phyloP scores from a whole-genome alignment of 768 basidiomycete genomes.

The Lentinus tigrinus region DNA sequence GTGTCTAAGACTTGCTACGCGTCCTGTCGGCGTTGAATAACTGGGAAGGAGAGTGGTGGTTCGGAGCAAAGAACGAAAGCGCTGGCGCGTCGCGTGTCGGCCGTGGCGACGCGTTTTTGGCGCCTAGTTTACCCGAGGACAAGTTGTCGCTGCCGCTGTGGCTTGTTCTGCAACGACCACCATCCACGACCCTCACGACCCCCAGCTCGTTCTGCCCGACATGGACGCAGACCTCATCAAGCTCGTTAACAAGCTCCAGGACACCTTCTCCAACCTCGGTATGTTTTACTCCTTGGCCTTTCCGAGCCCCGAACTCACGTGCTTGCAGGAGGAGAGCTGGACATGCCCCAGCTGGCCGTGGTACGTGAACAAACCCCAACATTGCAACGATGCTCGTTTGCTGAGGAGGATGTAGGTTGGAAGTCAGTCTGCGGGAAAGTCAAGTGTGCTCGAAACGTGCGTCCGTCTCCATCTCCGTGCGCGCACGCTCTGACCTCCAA shows the following conservation, averaged over 20 bases:
- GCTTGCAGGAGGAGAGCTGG: conserved; percentile 75
- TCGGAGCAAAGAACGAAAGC: background rate
- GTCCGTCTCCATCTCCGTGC: conserved; percentile 29
- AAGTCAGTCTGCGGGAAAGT: conserved; percentile 96
- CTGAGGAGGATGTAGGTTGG: conserved; percentile 62
- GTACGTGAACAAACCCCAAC: conserved; percentile 46
- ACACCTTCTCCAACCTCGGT: conserved; percentile 89
- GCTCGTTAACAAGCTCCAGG: conserved; percentile 93
- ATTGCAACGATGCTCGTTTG: background rate
- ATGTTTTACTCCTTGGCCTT: conserved; percentile 31
- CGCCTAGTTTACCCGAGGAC: background rate
- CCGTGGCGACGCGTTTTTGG: conserved; percentile 21
- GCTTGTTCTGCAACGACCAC: conserved; percentile 1
- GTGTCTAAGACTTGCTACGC: background rate
- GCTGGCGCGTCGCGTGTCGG: conserved; percentile 14
- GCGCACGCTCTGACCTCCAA: no score
- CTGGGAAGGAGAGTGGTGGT: background rate
- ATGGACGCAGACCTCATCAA: conserved; percentile 97
- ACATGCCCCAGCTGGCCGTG: conserved; percentile 90
- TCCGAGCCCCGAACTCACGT: conserved; percentile 13
- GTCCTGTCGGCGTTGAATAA: background rate
- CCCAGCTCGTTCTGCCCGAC: conserved; percentile 12
- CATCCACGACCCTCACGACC: conserved; percentile 18
- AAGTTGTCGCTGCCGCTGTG: background rate
- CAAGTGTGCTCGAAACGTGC: conserved; percentile 93